A percentile compares a stretch with the other conserved stretches of the same genome.
These are phyloP conservation scores for Quercus suber DNA, from an alignment of 306 rosid genomes.

Conservation along the genomic window DNA sequence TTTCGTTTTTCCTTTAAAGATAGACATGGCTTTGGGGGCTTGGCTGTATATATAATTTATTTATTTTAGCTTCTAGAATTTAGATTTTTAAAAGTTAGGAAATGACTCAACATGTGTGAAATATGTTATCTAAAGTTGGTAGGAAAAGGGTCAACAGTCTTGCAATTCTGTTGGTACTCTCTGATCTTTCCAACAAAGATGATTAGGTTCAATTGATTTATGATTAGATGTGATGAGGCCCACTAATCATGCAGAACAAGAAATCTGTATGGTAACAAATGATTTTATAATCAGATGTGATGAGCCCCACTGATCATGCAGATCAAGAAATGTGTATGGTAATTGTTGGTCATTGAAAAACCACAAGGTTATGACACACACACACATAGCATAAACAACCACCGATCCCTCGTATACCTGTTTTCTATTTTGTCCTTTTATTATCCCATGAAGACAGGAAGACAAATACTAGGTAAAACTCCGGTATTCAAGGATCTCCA, in stretches of 20 bases:
- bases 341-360: background rate
- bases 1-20: background rate
- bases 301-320: background rate
- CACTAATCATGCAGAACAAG: too few species aligned
- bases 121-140: too few species aligned
- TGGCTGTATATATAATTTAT: background rate
- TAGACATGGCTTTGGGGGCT: background rate
- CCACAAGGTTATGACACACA: background rate
- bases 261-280: background rate
- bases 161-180: too few species aligned
- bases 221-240: too few species aligned
- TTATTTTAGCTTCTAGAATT: background rate
- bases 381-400: background rate
- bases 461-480: constrained; percentile 20
- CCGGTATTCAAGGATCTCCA: constrained; percentile 61
- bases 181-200: too few species aligned
- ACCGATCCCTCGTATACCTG: background rate
- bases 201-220: too few species aligned
- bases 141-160: too few species aligned
- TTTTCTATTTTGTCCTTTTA: constrained; percentile 20
- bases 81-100: background rate
- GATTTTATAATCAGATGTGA: background rate
- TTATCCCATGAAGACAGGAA: constrained; percentile 26
- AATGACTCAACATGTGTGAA: too few species aligned
- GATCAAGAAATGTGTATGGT: background rate